Evolutionary conservation across 768 basidiomycete genomes (phyloP).

Genomic region (Suillus occidentalis): DNA sequence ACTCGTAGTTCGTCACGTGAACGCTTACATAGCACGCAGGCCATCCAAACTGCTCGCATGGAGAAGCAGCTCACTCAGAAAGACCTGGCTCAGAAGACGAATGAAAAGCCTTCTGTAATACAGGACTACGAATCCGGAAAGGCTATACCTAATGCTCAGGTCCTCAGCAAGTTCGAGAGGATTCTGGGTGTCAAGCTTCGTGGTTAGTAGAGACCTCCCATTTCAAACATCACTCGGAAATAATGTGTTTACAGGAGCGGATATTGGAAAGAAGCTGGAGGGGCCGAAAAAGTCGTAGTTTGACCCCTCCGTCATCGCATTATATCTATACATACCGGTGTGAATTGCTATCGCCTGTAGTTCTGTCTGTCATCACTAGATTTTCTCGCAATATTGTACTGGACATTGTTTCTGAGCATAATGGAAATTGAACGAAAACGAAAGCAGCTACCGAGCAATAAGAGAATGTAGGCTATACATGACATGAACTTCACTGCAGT

Average conservation of each 20-base stretch:
- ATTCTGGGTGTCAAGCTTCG: slow-evolving; percentile 84
- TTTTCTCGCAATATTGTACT: slow-evolving; percentile 18
- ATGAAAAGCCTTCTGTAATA: slow-evolving; percentile 86
- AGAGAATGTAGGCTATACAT: neutral
- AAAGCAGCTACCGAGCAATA: neutral
- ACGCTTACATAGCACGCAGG: slow-evolving; percentile 41
- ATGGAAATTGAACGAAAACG: slow-evolving; percentile 9
- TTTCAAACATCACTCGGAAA: neutral
- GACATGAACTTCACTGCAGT: slow-evolving; percentile 2
- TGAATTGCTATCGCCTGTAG: slow-evolving; percentile 20
- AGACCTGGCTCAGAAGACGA: slow-evolving; percentile 89
- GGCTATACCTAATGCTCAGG: slow-evolving; percentile 84
- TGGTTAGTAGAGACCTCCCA: slow-evolving; percentile 49
- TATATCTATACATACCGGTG: slow-evolving; percentile 29
- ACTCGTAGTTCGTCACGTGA: slow-evolving; percentile 9
- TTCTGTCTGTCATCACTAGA: slow-evolving; percentile 22
- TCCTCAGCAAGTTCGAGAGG: slow-evolving; percentile 88
- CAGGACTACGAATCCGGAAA: slow-evolving; percentile 89
- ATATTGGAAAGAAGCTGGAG: slow-evolving; percentile 88
- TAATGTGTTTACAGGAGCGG: slow-evolving; percentile 46
- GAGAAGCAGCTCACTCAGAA: slow-evolving; percentile 85
- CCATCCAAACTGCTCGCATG: slow-evolving; percentile 78
- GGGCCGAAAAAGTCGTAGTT: slow-evolving; percentile 69
- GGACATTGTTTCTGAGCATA: slow-evolving; percentile 16
- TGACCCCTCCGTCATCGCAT: slow-evolving; percentile 38